These are phyloP conservation scores for Populus tremula DNA, from an alignment of 345 rosid species.

Conservation along the genomic window DNA sequence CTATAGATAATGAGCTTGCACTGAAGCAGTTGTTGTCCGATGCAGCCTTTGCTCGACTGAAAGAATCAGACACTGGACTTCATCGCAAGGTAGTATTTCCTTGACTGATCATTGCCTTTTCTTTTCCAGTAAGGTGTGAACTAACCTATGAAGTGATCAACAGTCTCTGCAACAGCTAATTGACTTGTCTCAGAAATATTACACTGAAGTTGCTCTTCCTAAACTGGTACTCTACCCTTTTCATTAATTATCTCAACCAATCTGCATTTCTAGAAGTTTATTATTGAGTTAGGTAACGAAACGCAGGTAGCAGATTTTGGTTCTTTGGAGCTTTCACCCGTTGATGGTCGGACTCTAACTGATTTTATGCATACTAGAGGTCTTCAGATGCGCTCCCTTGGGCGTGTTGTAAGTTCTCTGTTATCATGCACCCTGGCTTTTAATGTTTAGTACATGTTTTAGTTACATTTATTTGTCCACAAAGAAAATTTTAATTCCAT, in stretches of 20 bases:
- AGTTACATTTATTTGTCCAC: background rate
- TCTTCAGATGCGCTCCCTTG: conserved; percentile 90
- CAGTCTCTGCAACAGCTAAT: conserved; percentile 86
- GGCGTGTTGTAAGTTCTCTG: conserved; percentile 75
- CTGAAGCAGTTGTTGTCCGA: conserved; percentile 64
- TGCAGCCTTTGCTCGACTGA: conserved; percentile 69
- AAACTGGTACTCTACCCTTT: conserved; percentile 56
- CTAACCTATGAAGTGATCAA: conserved; percentile 31
- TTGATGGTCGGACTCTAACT: conserved; percentile 96
- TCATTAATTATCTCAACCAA: conserved; percentile 5
- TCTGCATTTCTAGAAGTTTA: conserved; percentile 17
- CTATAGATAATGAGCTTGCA: conserved; percentile 52
- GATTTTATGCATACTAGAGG: conserved; percentile 99
- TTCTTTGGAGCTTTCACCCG: conserved; percentile 96
- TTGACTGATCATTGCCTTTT: conserved; percentile 12
- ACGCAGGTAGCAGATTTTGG: conserved; percentile 98
- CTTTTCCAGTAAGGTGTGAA: conserved; percentile 16
- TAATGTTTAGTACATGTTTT: conserved; percentile 3
- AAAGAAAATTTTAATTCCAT: background rate
- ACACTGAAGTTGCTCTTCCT: conserved; percentile 87
- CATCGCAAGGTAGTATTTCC: conserved; percentile 63
- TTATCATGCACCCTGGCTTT: conserved; percentile 10
- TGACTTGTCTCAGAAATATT: conserved; percentile 77
- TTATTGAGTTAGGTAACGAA: conserved; percentile 17
- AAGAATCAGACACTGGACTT: conserved; percentile 91